These are phyloP conservation scores for Botrytis cinerea DNA, from an alignment of 2,329 filamentous ascomycete species.

Conservation along the genomic window DNA sequence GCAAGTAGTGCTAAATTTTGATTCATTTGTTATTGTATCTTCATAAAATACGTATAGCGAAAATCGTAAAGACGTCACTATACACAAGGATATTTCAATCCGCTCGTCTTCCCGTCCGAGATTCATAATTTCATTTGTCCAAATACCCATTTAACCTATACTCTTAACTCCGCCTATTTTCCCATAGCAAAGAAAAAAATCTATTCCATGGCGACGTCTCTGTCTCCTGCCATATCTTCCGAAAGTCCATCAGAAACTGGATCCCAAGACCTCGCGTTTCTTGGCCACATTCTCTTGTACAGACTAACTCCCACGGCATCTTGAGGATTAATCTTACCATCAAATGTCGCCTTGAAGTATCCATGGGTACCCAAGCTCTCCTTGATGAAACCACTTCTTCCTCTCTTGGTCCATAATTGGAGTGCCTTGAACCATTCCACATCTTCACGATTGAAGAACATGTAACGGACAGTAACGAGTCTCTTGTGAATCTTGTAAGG, in stretches of 20 bases:
- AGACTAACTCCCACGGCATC: conserved; percentile 89
- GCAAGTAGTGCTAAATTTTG: not conserved
- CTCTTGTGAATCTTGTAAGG: conserved; percentile 99
- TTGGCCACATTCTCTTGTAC: conserved; percentile 83
- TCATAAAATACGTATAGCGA: not conserved
- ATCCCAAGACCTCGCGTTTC: conserved; percentile 54
- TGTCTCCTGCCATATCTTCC: conserved; percentile 8
- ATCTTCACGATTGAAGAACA: conserved; percentile 98
- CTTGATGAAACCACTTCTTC: conserved; percentile 88
- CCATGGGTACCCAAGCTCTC: conserved; percentile 94
- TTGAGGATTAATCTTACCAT: conserved; percentile 92
- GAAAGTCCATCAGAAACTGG: conserved; percentile 2
- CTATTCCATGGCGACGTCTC: conserved; percentile 21
- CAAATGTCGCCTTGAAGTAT: conserved; percentile 99
- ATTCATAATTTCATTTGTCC: conserved; percentile 21
- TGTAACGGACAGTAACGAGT: conserved; percentile 95
- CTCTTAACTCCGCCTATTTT: conserved; percentile 15
- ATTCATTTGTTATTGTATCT: conserved; percentile 2
- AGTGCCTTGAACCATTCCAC: conserved; percentile 97
- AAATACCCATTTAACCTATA: conserved; percentile 16
- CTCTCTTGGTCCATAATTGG: conserved; percentile 89
- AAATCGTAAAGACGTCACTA: not conserved
- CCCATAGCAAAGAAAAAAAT: not conserved
- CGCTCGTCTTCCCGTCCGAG: not conserved
- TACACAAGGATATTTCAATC: not conserved